These are phyloP conservation scores for Aurantiochytrium sp. DNA, from an alignment of 108 stramenopile genomes.

Conservation along the genomic window DNA sequence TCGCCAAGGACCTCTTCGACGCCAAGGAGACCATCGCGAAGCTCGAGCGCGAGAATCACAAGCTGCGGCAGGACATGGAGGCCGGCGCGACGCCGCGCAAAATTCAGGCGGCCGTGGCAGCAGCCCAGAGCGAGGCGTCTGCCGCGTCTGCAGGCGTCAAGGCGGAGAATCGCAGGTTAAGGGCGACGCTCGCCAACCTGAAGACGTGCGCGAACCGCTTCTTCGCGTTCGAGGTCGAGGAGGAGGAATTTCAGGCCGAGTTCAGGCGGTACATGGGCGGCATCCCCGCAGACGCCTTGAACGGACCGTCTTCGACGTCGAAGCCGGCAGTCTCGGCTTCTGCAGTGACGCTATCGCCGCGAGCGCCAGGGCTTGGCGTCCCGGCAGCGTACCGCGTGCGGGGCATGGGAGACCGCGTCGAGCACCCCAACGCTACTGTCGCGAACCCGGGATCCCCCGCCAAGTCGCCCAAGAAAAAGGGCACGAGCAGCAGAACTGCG, in stretches of 20 bases:
- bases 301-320: no score
- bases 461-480: neutral
- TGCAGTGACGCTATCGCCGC: no score
- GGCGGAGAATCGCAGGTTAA: neutral
- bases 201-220: constrained; percentile 31
- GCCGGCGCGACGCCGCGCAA: neutral
- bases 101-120: neutral
- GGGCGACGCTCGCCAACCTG: neutral
- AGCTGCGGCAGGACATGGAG: neutral
- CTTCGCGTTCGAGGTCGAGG: constrained; percentile 55
- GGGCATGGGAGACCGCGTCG: constrained; percentile 23
- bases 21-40: neutral
- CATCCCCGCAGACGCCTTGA: no score
- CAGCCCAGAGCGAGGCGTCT: constrained; percentile 14
- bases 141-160: neutral
- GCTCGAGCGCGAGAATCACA: neutral
- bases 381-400: constrained; percentile 32
- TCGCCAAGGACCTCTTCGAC: neutral
- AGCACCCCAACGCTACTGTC: neutral
- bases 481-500: no score
- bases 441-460: neutral
- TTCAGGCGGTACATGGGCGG: constrained; percentile 30
- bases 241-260: constrained; percentile 43
- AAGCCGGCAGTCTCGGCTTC: no score
- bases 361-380: no score